phyloP scores from a whole-genome alignment of 805 yeast genomes.

The Candida dajiaensis region DNA sequence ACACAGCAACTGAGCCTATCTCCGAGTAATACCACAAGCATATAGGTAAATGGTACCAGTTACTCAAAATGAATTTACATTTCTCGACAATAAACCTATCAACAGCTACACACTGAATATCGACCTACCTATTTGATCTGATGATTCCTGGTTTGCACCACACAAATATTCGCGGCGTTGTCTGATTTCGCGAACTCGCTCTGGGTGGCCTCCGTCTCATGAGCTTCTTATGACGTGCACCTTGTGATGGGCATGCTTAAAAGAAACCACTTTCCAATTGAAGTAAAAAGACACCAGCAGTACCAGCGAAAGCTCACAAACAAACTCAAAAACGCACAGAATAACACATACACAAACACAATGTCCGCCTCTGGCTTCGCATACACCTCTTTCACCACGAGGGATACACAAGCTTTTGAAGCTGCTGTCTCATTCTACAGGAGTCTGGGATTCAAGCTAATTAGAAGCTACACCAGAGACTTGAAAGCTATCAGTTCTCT shows the following conservation, averaged over 20 bases:
- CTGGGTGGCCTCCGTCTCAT: background rate
- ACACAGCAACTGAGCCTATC: slow-evolving; percentile 4
- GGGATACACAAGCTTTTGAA: slow-evolving; percentile 39
- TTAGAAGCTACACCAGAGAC: slow-evolving; percentile 55
- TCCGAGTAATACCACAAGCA: slow-evolving; percentile 9
- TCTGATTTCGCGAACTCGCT: background rate
- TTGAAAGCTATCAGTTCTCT: slow-evolving; percentile 30
- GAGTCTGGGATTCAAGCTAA: slow-evolving; percentile 52
- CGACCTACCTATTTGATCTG: too few relatives aligned
- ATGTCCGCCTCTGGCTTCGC: slow-evolving; percentile 37
- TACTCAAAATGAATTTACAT: too few relatives aligned
- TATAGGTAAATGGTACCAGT: background rate
- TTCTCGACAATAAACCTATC: too few relatives aligned
- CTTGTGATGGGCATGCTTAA: background rate
- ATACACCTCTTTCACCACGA: slow-evolving; percentile 57
- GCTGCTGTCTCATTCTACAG: slow-evolving; percentile 51
- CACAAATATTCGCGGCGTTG: background rate
- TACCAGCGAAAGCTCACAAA: background rate
- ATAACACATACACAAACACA: background rate
- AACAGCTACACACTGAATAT: too few relatives aligned
- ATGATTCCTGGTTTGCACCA: background rate
- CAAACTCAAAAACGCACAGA: background rate
- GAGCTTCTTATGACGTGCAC: background rate
- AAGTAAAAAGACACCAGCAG: background rate
- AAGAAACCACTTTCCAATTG: background rate